Evolutionary conservation across 78 protist species (phyloP), one percentile per base, ranked within the genome.

Genomic region (Emiliania huxleyi): DNA sequence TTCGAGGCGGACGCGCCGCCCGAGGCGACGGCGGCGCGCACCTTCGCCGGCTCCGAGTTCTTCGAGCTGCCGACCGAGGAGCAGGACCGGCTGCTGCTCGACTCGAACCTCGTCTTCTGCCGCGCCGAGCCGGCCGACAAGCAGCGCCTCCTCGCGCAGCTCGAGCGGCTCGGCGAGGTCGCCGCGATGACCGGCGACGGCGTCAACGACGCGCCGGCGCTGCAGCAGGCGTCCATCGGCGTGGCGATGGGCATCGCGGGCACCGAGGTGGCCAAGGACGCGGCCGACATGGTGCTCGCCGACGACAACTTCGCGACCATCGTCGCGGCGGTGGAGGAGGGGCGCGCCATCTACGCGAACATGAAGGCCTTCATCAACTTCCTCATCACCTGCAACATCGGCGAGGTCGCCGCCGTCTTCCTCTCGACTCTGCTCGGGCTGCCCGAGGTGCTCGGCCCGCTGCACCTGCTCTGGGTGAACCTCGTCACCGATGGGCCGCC

Each of bases 271-370:
- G 97, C 98, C 83, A 97, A 97, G 93, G 97, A 92, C 62, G 99
- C 99, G 1, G 77, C 99, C 11, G 95, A 95, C 62, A 96, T 99
- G 96, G 94, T 98, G 25, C 96, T 99, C 5, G 91, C 95, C 38
- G 99, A 99, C 93, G 99, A 99, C 96, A 97, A 99, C 97, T 99
- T 99, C 92, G 71, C 99, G 2, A 96, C 99, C 33, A 99, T 99
- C 92, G 98, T 98, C 45, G 35, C 71, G 0, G 98, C 98, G 0
- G 96, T 98, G 6, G 98, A 96, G 92, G 98, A 98, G 71, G 99
- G 98, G 46, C 94, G 97, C 42, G 69, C 95, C 19, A 96, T 97
- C 93, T 96, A 93, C 95, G 88, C 93, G 93, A 96, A 96, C 96
- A 93, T 91, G 83, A 95, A 95, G 93, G 92, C 91, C 69, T 96